A percentile compares a stretch with the other conserved stretches of the same genome.
Evolutionary conservation across 2,329 filamentous ascomycete species (phyloP).

Genomic region (Tolypocladium album): DNA sequence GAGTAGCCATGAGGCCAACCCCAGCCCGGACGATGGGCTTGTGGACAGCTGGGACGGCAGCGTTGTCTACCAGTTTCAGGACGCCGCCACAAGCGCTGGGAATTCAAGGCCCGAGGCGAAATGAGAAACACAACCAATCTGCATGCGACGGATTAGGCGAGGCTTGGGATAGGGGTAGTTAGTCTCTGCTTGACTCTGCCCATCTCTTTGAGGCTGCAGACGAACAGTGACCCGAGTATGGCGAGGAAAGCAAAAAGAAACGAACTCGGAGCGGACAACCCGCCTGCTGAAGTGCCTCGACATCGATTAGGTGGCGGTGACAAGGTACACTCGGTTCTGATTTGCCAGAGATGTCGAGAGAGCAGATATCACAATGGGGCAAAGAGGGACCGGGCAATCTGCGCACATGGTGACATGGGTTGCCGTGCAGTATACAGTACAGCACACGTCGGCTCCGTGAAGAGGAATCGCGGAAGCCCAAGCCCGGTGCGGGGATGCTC

Average conservation of each 20-base stretch:
- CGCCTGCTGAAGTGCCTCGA: background rate
- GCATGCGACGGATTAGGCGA: constrained; percentile 1
- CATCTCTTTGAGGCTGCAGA: background rate
- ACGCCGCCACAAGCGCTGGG: background rate
- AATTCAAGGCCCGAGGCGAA: background rate
- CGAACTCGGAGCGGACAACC: background rate
- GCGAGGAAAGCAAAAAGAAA: background rate
- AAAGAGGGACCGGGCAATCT: background rate
- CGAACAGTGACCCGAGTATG: background rate
- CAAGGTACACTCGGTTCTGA: background rate
- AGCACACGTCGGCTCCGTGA: background rate
- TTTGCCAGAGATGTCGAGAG: background rate
- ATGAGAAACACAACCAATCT: constrained; percentile 9
- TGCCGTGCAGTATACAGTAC: background rate
- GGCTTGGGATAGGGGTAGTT: background rate
- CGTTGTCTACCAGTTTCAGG: background rate
- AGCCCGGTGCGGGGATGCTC: background rate
- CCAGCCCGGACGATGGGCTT: background rate
- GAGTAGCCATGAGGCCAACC: background rate
- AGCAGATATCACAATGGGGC: background rate
- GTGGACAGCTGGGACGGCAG: background rate
- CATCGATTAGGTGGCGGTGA: background rate
- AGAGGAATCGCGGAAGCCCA: background rate
- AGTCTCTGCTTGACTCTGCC: background rate
- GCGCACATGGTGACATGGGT: background rate